These are phyloP conservation scores for Plasmodium falciparum DNA, from an alignment of 169 alveolate genomes.

Conservation along the genomic window DNA sequence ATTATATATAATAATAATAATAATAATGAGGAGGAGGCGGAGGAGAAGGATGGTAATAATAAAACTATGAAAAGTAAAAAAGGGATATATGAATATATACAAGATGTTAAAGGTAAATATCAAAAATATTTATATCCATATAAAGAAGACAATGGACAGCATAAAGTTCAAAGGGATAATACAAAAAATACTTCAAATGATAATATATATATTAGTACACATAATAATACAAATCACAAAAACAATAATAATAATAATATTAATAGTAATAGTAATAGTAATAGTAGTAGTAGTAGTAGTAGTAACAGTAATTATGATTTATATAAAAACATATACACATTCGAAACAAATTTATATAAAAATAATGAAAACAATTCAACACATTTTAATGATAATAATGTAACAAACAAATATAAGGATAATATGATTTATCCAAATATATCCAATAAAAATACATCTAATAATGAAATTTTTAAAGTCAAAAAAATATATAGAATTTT, in stretches of 20 bases:
- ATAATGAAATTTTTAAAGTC: neutral
- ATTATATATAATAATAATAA: neutral
- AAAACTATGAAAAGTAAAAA: neutral
- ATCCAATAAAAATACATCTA: no score
- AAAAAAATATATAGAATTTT: conserved; percentile 36
- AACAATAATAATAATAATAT: no score
- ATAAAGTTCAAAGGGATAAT: no score
- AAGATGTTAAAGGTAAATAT: no score
- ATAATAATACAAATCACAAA: no score
- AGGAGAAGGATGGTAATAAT: neutral
- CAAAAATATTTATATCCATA: no score
- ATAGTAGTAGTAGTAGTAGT: neutral
- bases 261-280: neutral
- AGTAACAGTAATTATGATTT: neutral
- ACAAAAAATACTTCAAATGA: no score
- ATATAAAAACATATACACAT: neutral
- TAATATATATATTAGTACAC: no score
- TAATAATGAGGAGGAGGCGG: neutral
- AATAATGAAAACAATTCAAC: neutral
- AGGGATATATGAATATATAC: neutral
- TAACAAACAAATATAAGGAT: conserved; percentile 4
- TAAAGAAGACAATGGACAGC: no score
- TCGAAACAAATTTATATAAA: neutral
- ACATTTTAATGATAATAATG: neutral
- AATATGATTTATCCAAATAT: neutral